These are phyloP conservation scores for Posidonia australis DNA, from an alignment of 106 monocot species.

Conservation along the genomic window DNA sequence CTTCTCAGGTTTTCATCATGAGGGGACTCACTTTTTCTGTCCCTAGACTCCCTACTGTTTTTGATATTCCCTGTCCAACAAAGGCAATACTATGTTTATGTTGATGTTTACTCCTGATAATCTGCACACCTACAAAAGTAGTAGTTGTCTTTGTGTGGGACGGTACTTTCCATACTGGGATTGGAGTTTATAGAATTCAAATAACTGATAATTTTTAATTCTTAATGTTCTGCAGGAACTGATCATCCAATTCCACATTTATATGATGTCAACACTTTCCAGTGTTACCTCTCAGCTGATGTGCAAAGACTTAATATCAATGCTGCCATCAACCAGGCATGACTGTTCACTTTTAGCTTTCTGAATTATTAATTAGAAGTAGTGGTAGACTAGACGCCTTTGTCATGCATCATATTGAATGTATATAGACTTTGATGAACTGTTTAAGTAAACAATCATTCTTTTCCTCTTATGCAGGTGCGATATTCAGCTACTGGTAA, in stretches of 20 bases:
- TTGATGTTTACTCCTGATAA: too few species aligned
- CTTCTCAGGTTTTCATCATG: too few species aligned
- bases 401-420: neutral
- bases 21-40: too few species aligned
- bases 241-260: conserved; percentile 86
- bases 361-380: neutral
- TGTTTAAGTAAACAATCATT: neutral
- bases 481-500: conserved; percentile 62
- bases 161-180: too few species aligned
- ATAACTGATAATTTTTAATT: too few species aligned
- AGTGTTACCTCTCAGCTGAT: conserved; percentile 77
- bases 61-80: too few species aligned
- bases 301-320: conserved; percentile 41
- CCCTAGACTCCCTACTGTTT: too few species aligned
- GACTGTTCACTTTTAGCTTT: conserved; percentile 1
- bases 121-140: too few species aligned
- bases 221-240: conserved; percentile 43
- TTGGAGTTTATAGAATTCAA: too few species aligned
- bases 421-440: neutral
- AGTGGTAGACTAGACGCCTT: neutral
- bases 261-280: conserved; percentile 93
- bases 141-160: too few species aligned
- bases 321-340: conserved; percentile 89
- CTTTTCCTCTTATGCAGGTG: conserved; percentile 24
- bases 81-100: too few species aligned